These are phyloP conservation scores for Linnemannia exigua DNA, from an alignment of 192 early-diverging fungal species.

Conservation along the genomic window DNA sequence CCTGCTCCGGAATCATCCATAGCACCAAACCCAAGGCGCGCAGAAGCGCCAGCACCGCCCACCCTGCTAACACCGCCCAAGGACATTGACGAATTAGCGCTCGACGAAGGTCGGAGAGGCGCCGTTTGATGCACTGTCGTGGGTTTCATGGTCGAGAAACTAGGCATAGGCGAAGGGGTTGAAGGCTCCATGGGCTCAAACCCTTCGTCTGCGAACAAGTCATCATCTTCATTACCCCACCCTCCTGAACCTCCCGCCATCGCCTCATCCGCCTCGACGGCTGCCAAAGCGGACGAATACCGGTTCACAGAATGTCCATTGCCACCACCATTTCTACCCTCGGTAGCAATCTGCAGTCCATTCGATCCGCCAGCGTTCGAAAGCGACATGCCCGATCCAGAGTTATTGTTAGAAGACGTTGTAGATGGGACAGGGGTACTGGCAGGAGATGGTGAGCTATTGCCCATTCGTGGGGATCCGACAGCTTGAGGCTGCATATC, in stretches of 20 bases:
- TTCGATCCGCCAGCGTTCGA: conserved; percentile 10
- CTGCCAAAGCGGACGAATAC: conserved; percentile 51
- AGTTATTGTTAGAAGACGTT: conserved; percentile 9
- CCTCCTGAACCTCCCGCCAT: conserved; percentile 30
- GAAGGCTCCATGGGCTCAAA: conserved; percentile 51
- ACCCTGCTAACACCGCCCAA: conserved; percentile 22
- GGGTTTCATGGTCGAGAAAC: conserved; percentile 31
- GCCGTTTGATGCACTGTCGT: background rate
- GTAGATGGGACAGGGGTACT: conserved; percentile 39
- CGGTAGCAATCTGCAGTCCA: conserved; percentile 30
- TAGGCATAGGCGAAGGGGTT: conserved; percentile 26
- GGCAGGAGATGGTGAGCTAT: conserved; percentile 10
- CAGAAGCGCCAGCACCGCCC: background rate
- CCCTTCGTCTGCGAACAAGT: conserved; percentile 54
- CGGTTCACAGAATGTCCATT: conserved; percentile 36
- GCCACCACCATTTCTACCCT: conserved; percentile 12
- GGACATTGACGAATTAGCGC: conserved; percentile 44
- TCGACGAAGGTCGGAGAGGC: conserved; percentile 13
- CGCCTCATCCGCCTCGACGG: conserved; percentile 38
- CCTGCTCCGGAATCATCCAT: conserved; percentile 35
- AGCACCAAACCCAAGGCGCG: conserved; percentile 43
- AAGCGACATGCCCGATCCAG: conserved; percentile 28
- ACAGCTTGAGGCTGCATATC: conserved; percentile 26
- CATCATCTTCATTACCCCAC: conserved; percentile 60
- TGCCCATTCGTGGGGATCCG: conserved; percentile 4